Base-by-base conservation (phyloP, 495 filamentous ascomycete genomes). In the Aeminium ludgeri region DNA sequence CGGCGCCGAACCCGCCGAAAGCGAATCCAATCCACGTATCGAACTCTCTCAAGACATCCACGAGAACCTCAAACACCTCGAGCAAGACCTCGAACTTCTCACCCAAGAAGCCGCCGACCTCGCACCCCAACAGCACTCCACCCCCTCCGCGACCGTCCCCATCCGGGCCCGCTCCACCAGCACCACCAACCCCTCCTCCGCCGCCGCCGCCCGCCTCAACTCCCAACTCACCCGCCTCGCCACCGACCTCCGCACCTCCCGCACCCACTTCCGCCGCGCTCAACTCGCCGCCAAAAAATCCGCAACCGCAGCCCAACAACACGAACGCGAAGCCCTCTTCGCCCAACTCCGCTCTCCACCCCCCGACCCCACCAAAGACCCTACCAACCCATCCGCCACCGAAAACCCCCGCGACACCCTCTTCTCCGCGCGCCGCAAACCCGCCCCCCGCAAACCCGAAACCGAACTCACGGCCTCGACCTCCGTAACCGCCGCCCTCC, bases 31-130 rank as follows among this genome's bases (percentile, higher is more conserved):
- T 30, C 73, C 74, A 7, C 70, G 79, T 25, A 43, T 76, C n/a
- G 89, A 94, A 54, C 71, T 97, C 7, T 72, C 73, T 36, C 60
- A 72, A 17, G 83, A 89, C 55, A 94, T 95, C 41, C 83, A 83
- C 51, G 72, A 82, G 48, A 67, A 69, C 38, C 62, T 97, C 35
- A 81, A 83, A 52, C 82, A 89, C 40, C 73, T 82, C 35, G 84
- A 95, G 55, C 76, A 86, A 27, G 82, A 93, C 42, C 68, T 94
- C 35, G 87, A 93, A 55, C 57, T 89, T 10, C 50, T 96, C 40
- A 67, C 68, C 18, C 80, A 84, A 46, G 85, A 93, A 39, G 73
- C 86, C 32, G 72, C 76, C 40, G 82, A 80, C 48, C 55, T 85
- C 13, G 37, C 35, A n/a, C 20, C 37, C 65, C n/a, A n/a, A n/a